Percentiles rank a stretch among this genome's conserved stretches.
phyloP scores from a whole-genome alignment of 2,329 filamentous ascomycete genomes.

The Aspergillus fumigatus region DNA sequence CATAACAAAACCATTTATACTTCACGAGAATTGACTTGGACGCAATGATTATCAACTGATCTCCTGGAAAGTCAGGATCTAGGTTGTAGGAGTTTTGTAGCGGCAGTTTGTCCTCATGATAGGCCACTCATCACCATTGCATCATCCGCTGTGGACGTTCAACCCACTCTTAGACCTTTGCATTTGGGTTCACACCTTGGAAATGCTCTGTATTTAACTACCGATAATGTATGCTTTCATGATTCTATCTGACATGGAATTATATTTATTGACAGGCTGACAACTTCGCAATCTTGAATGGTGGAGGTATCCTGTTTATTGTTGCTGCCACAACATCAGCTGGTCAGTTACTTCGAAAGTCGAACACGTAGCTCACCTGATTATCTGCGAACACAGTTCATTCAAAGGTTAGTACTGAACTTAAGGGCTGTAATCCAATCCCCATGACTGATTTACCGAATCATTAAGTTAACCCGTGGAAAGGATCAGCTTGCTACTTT shows the following conservation, averaged over 20 bases:
- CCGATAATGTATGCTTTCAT: not conserved
- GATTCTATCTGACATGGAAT: not conserved
- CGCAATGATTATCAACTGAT: no score
- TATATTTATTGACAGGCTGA: not conserved
- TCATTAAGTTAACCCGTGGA: no score
- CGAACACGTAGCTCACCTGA: not conserved
- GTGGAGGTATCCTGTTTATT: not conserved
- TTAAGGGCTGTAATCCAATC: not conserved
- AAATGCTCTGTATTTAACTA: not conserved
- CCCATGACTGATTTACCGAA: no score
- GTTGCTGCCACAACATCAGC: not conserved
- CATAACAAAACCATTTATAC: not conserved
- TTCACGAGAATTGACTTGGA: not conserved
- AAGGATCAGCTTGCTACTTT: no score
- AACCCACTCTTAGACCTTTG: not conserved
- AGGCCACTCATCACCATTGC: not conserved
- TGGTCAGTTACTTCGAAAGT: not conserved
- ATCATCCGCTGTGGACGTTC: not conserved
- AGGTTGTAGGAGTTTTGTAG: not conserved
- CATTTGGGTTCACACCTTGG: not conserved
- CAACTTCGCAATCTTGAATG: not conserved
- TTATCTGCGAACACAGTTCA: no score
- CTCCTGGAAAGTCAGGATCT: not conserved
- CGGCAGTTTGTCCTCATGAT: not conserved
- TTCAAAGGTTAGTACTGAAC: not conserved